Base-by-base conservation (phyloP, 352 stramenopile genomes). In the Halophytophthora polymorphica region DNA sequence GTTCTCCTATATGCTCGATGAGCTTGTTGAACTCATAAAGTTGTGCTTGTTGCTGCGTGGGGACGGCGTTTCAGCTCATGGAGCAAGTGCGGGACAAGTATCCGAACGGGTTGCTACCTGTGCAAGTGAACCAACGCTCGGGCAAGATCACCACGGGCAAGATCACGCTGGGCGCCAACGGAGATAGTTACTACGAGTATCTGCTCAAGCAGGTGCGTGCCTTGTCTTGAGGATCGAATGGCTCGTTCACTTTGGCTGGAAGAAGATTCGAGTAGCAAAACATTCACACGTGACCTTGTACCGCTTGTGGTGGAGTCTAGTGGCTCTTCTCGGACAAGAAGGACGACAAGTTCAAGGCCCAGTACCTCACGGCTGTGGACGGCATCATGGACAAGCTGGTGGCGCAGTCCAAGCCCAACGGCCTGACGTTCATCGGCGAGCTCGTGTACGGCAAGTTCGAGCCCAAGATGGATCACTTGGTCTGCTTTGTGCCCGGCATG, bases 401-500 rank as follows among this genome's bases (percentile, higher is more conserved):
- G 22, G 65, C 55, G 8, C 76, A 68, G 45, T 83, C 74, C 29
- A 73, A 86, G 36, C 73, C 78, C 11, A 87, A 77, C n/a, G 66
- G 72, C 0, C 57, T 79, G 2, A 62, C 76, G 15, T 87, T 88
- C 41, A 82, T 93, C 50, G 80, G 73, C 2, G 85, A 92, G 66
- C 62, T 87, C 22, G 64, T 86, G 15, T 48, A 73, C 35, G 69
- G 62, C 31, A 55, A 75, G 14, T 61, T 92, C 2, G 53, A 69
- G 23, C 71, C 74, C 21, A 86, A 88, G 58, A 93, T 92, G 78
- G 84, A 97, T 56, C 91, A 98, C 54, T 63, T 97, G 35, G 75
- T 93, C 28, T 98, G 91, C 66, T 97, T 97, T 47, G 64, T 96
- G 14, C 87, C 90, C 0, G 89, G 87, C 19, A 90, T 95, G 77